Evolutionary conservation across 345 rosid genomes (phyloP).

Genomic region (Camelina hispida): DNA sequence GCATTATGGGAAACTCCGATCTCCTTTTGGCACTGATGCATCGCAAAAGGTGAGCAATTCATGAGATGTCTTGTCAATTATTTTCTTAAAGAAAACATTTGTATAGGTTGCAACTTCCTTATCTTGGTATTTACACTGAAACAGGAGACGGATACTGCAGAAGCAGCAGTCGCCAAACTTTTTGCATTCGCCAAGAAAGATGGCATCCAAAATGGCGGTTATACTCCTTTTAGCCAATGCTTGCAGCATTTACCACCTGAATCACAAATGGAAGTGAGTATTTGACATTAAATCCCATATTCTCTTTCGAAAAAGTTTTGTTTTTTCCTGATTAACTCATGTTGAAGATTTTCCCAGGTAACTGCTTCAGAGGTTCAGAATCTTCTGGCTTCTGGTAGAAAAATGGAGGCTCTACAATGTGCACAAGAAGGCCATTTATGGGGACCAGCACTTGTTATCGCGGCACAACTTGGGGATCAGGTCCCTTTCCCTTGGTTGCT

Average conservation of each 20-base stretch:
- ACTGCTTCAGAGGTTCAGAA: slow-evolving; percentile 92
- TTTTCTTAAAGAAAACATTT: slow-evolving; percentile 10
- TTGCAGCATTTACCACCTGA: slow-evolving; percentile 86
- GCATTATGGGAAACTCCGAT: slow-evolving; percentile 95
- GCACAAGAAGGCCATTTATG: slow-evolving; percentile 97
- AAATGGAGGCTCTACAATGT: slow-evolving; percentile 75
- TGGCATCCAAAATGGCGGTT: slow-evolving; percentile 51
- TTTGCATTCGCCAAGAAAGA: slow-evolving; percentile 83
- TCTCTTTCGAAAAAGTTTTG: slow-evolving; percentile 5
- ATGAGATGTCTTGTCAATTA: slow-evolving; percentile 10
- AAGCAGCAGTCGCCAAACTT: slow-evolving; percentile 91
- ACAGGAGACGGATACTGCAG: slow-evolving; percentile 88
- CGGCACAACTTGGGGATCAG: slow-evolving; percentile 96
- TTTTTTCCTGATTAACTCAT: slow-evolving; percentile 27
- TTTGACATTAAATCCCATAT: slow-evolving; percentile 18
- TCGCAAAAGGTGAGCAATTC: slow-evolving; percentile 58
- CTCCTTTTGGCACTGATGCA: slow-evolving; percentile 83
- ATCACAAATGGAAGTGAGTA: slow-evolving; percentile 78
- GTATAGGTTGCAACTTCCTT: slow-evolving; percentile 4
- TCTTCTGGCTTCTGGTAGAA: slow-evolving; percentile 95
- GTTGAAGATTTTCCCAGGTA: slow-evolving; percentile 52
- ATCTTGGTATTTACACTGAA: slow-evolving; percentile 15
- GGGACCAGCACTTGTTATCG: slow-evolving; percentile 98
- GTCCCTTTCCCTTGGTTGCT: slow-evolving; percentile 49
- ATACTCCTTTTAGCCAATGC: slow-evolving; percentile 67